These are phyloP conservation scores for Saturnispora mendoncae DNA, from an alignment of 805 yeast species.

Conservation along the genomic window DNA sequence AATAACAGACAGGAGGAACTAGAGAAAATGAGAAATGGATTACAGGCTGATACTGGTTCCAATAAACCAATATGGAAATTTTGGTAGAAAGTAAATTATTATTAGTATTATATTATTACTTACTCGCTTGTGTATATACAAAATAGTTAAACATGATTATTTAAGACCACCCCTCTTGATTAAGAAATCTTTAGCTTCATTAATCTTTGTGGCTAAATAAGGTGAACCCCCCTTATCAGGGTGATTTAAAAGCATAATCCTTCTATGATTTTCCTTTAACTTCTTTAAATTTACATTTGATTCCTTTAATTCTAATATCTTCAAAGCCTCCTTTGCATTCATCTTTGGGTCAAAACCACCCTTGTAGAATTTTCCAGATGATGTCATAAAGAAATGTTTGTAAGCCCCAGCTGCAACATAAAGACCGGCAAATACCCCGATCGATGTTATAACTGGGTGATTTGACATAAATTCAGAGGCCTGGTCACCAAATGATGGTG, in stretches of 20 bases:
- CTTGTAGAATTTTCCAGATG: constrained; percentile 56
- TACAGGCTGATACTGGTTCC: constrained; percentile 2
- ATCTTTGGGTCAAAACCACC: constrained; percentile 93
- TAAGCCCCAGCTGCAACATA: constrained; percentile 61
- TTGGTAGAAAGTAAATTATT: too few species aligned
- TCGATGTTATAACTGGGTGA: constrained; percentile 68
- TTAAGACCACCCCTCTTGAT: constrained; percentile 50
- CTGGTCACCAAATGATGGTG: constrained; percentile 31
- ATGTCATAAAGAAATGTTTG: constrained; percentile 59
- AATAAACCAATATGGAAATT: constrained; percentile 24
- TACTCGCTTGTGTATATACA: constrained; percentile 9
- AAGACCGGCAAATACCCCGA: constrained; percentile 58
- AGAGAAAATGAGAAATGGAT: constrained; percentile 13
- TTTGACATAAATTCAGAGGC: constrained; percentile 51
- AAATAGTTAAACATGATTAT: constrained; percentile 11
- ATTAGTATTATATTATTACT: not conserved
- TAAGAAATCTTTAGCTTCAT: constrained; percentile 81
- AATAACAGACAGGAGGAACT: constrained; percentile 29
- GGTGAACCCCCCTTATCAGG: constrained; percentile 95
- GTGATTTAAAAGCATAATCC: constrained; percentile 80
- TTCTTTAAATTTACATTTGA: constrained; percentile 51
- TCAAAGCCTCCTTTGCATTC: constrained; percentile 82
- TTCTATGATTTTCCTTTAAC: constrained; percentile 72
- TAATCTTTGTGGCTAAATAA: constrained; percentile 80
- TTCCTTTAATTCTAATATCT: constrained; percentile 69